Evolutionary conservation across 805 yeast genomes (phyloP).

Genomic region (Candida ascalaphidarum): DNA sequence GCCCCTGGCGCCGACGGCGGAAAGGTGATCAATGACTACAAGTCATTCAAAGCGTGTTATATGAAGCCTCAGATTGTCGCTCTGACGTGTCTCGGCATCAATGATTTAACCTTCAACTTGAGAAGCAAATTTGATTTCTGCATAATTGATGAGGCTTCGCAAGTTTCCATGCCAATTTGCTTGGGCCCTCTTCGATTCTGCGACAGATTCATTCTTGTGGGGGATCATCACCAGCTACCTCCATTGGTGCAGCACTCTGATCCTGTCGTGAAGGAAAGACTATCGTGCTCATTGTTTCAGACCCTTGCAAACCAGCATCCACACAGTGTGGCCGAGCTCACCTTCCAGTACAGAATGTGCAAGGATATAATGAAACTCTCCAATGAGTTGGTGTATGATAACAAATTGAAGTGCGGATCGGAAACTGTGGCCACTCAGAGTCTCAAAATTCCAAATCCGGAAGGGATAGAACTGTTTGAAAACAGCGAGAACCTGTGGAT

Average conservation of each 20-base stretch:
- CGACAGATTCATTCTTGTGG: conserved; percentile 82
- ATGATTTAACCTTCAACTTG: conserved; percentile 49
- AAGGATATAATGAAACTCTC: conserved; percentile 78
- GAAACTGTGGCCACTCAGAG: conserved; percentile 50
- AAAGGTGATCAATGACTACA: conserved; percentile 24
- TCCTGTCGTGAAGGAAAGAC: conserved; percentile 55
- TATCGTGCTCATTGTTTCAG: conserved; percentile 72
- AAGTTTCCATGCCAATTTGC: conserved; percentile 84
- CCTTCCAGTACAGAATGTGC: conserved; percentile 89
- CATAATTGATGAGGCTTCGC: conserved; percentile 95
- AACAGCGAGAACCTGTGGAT: conserved; percentile 40
- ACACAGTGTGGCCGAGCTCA: conserved; percentile 62
- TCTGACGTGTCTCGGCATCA: conserved; percentile 75
- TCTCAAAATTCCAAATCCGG: conserved; percentile 40
- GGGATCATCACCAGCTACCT: conserved; percentile 91
- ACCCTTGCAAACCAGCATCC: conserved; percentile 68
- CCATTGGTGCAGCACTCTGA: conserved; percentile 64
- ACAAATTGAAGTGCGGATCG: conserved; percentile 70
- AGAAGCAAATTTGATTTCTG: conserved; percentile 75
- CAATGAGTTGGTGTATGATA: conserved; percentile 70
- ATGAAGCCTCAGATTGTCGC: conserved; percentile 71
- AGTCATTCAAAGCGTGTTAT: conserved; percentile 40
- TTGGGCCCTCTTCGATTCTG: conserved; percentile 79
- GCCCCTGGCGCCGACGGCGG: conserved; percentile 34
- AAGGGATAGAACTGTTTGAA: conserved; percentile 8